A percentile compares a stretch with the other conserved stretches of the same genome.
These are phyloP conservation scores for Quercus engelmannii DNA, from an alignment of 306 rosid species.

Conservation along the genomic window DNA sequence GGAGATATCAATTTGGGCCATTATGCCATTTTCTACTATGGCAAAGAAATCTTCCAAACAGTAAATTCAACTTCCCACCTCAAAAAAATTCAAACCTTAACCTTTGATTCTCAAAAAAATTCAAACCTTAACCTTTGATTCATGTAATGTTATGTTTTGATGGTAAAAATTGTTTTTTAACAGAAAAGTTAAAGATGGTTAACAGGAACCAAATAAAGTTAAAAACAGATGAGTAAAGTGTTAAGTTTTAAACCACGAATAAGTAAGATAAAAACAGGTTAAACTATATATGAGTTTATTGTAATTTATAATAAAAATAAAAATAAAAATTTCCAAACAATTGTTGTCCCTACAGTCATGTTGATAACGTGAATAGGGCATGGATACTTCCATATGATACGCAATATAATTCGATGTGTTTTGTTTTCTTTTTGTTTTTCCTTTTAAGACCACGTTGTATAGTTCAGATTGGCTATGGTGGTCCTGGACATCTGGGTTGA, in stretches of 20 bases:
- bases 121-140: too few relatives aligned
- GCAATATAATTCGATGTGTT: neutral
- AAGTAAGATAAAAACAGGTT: too few relatives aligned
- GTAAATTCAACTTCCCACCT: too few relatives aligned
- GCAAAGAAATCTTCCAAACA: too few relatives aligned
- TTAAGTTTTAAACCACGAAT: too few relatives aligned
- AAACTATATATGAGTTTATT: accelerated
- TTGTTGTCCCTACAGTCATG: neutral
- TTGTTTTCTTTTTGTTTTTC: neutral
- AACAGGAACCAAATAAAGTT: accelerated
- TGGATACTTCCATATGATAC: neutral
- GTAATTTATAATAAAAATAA: accelerated
- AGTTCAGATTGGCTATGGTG: neutral
- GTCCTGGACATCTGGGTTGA: neutral
- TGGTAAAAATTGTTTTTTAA: too few relatives aligned
- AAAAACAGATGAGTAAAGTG: accelerated
- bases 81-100: too few relatives aligned
- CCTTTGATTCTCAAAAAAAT: too few relatives aligned
- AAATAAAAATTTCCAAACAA: neutral
- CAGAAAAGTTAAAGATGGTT: accelerated
- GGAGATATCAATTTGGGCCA: too few relatives aligned
- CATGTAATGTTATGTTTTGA: too few relatives aligned
- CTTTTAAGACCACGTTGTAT: neutral
- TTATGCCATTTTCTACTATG: too few relatives aligned
- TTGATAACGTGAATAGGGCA: neutral